phyloP scores from a whole-genome alignment of 768 basidiomycete species.

The Peribolospora kevripleyi region DNA sequence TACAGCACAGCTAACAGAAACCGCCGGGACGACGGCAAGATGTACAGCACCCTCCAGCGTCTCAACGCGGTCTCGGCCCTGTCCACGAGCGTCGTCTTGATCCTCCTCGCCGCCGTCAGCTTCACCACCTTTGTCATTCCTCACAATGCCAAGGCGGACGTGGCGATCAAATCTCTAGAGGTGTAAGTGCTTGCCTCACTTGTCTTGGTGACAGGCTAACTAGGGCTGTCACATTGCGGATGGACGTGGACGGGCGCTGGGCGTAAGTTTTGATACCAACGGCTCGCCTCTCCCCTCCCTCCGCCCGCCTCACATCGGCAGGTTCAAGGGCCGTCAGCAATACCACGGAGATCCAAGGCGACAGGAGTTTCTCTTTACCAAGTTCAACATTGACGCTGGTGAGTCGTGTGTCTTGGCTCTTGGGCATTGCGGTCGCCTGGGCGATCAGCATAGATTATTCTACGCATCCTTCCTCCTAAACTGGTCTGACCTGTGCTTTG shows the following conservation, averaged over 20 bases:
- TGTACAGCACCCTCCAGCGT: conserved; percentile 23
- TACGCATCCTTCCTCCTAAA: background rate
- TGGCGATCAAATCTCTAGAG: conserved; percentile 42
- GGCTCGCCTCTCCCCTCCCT: background rate
- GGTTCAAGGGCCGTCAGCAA: conserved; percentile 6
- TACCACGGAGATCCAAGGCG: conserved; percentile 23
- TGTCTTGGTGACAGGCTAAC: background rate
- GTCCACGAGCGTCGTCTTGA: conserved; percentile 38
- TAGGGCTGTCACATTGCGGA: background rate
- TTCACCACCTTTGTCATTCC: conserved; percentile 10
- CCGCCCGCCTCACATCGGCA: background rate
- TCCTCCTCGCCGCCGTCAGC: conserved; percentile 9
- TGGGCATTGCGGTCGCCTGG: background rate
- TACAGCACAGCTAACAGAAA: conserved; percentile 10
- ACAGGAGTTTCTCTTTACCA: conserved; percentile 53
- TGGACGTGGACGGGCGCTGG: too few relatives aligned
- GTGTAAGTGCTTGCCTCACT: conserved; percentile 28
- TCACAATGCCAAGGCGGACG: conserved; percentile 29
- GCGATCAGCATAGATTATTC: background rate
- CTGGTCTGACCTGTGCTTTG: background rate
- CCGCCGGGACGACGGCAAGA: background rate
- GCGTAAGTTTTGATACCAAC: too few relatives aligned
- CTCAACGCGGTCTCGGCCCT: conserved; percentile 51
- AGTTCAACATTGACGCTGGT: conserved; percentile 65
- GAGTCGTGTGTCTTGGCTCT: conserved; percentile 12